These are phyloP conservation scores for Cyclotella choctawhatcheeana DNA, from an alignment of 108 stramenopile species.

Conservation along the genomic window DNA sequence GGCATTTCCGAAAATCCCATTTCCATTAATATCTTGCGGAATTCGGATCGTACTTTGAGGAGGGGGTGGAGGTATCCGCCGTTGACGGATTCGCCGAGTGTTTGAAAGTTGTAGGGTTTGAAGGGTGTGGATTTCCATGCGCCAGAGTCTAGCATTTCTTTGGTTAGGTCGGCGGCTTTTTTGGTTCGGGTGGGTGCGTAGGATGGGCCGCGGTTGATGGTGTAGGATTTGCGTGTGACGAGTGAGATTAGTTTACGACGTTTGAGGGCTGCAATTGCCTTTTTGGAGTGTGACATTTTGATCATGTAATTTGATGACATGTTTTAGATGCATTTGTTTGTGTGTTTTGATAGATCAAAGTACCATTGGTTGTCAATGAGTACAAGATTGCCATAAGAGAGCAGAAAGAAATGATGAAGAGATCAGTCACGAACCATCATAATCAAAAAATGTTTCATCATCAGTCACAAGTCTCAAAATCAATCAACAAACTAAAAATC, in stretches of 20 bases:
- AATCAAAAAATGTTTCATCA: too few relatives aligned
- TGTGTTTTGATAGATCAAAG: too few relatives aligned
- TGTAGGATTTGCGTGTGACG: slow-evolving; percentile 88
- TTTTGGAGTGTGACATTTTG: neutral
- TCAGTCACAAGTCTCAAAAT: neutral
- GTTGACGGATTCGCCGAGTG: slow-evolving; percentile 89
- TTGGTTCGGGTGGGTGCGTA: slow-evolving; percentile 88
- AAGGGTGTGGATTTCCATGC: slow-evolving; percentile 91
- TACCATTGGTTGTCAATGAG: neutral
- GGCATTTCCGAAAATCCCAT: slow-evolving; percentile 99
- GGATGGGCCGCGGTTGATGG: slow-evolving; percentile 77
- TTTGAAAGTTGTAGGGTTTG: slow-evolving; percentile 97
- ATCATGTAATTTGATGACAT: neutral
- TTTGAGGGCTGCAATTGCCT: slow-evolving; percentile 59
- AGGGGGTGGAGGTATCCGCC: slow-evolving; percentile 98
- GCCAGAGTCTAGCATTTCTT: slow-evolving; percentile 97
- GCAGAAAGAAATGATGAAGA: too few relatives aligned
- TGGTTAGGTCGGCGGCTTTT: slow-evolving; percentile 96
- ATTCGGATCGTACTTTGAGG: slow-evolving; percentile 95
- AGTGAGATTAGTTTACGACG: slow-evolving; percentile 72
- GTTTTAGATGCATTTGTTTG: neutral
- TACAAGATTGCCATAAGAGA: too few relatives aligned
- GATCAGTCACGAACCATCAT: too few relatives aligned
- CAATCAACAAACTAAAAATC: too few relatives aligned
- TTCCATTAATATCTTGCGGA: slow-evolving; percentile 96